phyloP scores from a whole-genome alignment of 208 protist species.

The Trypanosoma platydactyli region DNA sequence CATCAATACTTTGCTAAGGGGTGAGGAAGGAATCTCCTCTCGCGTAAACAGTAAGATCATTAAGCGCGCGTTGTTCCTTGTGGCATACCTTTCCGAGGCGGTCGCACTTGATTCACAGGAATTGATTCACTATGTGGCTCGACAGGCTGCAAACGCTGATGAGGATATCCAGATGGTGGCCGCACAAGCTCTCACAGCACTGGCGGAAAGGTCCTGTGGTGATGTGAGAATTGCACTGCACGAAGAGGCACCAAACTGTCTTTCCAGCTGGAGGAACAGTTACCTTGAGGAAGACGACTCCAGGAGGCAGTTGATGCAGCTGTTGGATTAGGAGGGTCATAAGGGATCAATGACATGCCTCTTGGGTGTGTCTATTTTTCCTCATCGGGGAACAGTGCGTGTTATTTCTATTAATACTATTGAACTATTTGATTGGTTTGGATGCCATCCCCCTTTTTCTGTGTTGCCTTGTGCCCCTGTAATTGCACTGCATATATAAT shows the following conservation, averaged over 20 bases:
- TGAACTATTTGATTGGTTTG: background rate
- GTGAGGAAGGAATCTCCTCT: background rate
- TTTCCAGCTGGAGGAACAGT: conserved; percentile 34
- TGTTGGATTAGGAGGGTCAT: conserved; percentile 17
- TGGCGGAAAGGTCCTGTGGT: conserved; percentile 35
- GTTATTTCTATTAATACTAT: background rate
- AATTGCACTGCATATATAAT: no score
- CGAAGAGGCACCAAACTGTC: conserved; percentile 32
- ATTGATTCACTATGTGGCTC: conserved; percentile 31
- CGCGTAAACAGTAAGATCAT: conserved; percentile 37
- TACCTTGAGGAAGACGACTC: conserved; percentile 36
- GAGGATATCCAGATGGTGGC: conserved; percentile 43
- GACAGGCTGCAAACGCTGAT: conserved; percentile 12
- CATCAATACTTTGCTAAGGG: conserved; percentile 1
- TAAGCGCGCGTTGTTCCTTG: conserved; percentile 49
- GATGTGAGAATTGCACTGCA: conserved; percentile 32
- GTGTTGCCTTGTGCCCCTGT: background rate
- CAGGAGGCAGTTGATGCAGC: conserved; percentile 24
- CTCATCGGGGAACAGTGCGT: background rate
- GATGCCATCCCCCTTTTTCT: no score
- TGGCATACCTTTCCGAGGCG: conserved; percentile 45
- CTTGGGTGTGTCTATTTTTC: background rate
- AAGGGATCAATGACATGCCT: conserved; percentile 1
- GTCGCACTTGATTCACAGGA: conserved; percentile 35
- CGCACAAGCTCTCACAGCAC: conserved; percentile 35